Base-by-base conservation (phyloP, 805 yeast genomes). In the Wickerhamiella bombiphila region DNA sequence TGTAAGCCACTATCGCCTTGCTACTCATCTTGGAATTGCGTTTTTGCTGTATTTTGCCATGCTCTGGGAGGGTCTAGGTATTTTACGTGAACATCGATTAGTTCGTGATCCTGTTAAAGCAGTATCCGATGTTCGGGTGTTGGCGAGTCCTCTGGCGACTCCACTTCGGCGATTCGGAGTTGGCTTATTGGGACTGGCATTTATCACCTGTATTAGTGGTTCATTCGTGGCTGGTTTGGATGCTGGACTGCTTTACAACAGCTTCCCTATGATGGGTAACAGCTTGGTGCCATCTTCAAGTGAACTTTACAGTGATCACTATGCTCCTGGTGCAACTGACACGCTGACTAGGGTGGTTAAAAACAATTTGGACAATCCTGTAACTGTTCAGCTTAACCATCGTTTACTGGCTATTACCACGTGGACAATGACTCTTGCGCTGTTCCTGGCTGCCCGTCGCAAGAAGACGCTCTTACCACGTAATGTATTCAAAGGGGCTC, bases 151-250 rank as follows among this genome's bases (percentile, higher is more conserved):
- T 2, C 62, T 70, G 1, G 57, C 83, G 35, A 64, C 62, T 32
- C 70, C 64, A 32, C 66, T 79, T 49, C 73, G 85, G 55, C 57
- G 65, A 29, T 50, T 68, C 24, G 69, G 81, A 1, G 42, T 60
- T 7, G 78, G 67, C 0, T 59, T 91, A 29, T 62, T 82, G 22
- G 74, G 65, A 2, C 60, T 88, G 37, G 78, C 88, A 1, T 88
- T 85, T 50, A 42, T 78, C 29, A 91, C 99, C 15, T 94, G 96
- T 14, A 80, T 91, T 93, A 73, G 94, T 8, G 99, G 98, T 43
- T 96, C 94, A 13, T 74, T 91, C 68, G 99, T 91, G 32, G 98
- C 99, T 13, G 98, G 98, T 6, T 66, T 91, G 39, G 98, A 91
- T 60, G 98, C 99, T 2, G 98, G 98, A 35, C 65, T 86, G 59